Base-by-base conservation (phyloP, 2,329 filamentous ascomycete species). In the Lasiodiplodia gonubiensis region DNA sequence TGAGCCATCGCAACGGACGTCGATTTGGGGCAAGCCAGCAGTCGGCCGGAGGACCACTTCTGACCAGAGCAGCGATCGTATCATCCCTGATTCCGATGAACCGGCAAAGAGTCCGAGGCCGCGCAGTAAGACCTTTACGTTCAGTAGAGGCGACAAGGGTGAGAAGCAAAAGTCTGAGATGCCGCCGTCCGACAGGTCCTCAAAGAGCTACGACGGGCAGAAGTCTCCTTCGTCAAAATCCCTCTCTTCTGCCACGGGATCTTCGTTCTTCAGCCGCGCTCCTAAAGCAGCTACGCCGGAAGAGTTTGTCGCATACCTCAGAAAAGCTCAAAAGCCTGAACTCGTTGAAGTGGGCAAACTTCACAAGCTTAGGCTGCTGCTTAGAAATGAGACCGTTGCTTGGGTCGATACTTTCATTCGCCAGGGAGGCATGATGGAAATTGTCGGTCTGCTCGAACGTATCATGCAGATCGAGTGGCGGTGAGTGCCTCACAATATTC, bases 401-500 rank as follows among this genome's bases (percentile, higher is more conserved):
- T 99, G 95, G 95, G 96, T 96, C 3, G 93, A 98, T 76, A 87
- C 89, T 14, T 99, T 98, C 77, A 92, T 98, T 72, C 86, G 89
- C 49, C 89, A 94, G 70, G 93, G 92, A 18, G 95, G 95, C 23
- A 97, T 98, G 93, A 88, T 91, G 71, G 93, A 97, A 78, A 92
- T 98, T 70, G 91, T 97, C 42, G 88, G 87, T 48, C 82, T 98
- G 66, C 84, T 98, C 57, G 90, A 97, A 78, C 88, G 94, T n/a
- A 97, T 94, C 73, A 93, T 97, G 86, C 91, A 91, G 63, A 90
- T 99, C 39, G 95, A 98, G 78, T 99, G 95, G 94, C 92, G 94
- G 91, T 93, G 51, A 81, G 55, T 42, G 25, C 18, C 4, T 12
- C 7, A 39, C 52, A 60, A 46, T 0, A n/a, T 39, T n/a, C 12